Base-by-base conservation (phyloP, 2,329 filamentous ascomycete genomes). In the Aureobasidium mangrovei region DNA sequence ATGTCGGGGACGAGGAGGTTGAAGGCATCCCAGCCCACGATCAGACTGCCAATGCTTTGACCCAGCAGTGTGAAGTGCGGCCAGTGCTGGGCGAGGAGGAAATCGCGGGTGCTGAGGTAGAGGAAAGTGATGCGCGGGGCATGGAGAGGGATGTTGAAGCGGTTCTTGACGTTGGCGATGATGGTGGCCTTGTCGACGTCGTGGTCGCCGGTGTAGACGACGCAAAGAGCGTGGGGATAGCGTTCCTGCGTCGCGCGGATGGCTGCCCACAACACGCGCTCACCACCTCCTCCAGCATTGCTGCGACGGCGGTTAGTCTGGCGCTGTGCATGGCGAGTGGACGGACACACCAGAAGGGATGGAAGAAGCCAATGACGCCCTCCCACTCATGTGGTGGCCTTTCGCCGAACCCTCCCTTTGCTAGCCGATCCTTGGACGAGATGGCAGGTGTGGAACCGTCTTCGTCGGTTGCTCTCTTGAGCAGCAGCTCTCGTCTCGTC, bases 151-250 rank as follows among this genome's bases (percentile, higher is more conserved):
- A 98, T 97, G 67, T 95, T 95, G 77, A 98, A 98, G 55, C 91
- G 85, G 61, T 82, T 84, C 80, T 89, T 65, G 24, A 61, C 65
- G 58, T 68, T 69, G 45, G 59, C 75, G 31, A 98, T 75, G 60
- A 97, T 95, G 18, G 80, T 77, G 18, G 82, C 76, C 70, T 95
- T 95, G 68, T 82, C 83, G 43, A 86, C 86, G 62, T 93, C 89
- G 67, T 95, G 88, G 67, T 98, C 93, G 49, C 93, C 93, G 0
- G 93, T 98, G 67, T 98, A 98, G 35, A 98, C 87, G 10, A 93
- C 81, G 63, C 91, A 95, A 64, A 91, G 86, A 40, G 90, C 89
- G 57, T 85, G 85, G 2, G 91, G 93, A 83, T 88, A 96, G 60
- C 85, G 81, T 63, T 84, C 80, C 71, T 97, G 93, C 2, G 89